Base-by-base conservation (phyloP, 2,329 filamentous ascomycete genomes). In the Geoglossum cookeanum region DNA sequence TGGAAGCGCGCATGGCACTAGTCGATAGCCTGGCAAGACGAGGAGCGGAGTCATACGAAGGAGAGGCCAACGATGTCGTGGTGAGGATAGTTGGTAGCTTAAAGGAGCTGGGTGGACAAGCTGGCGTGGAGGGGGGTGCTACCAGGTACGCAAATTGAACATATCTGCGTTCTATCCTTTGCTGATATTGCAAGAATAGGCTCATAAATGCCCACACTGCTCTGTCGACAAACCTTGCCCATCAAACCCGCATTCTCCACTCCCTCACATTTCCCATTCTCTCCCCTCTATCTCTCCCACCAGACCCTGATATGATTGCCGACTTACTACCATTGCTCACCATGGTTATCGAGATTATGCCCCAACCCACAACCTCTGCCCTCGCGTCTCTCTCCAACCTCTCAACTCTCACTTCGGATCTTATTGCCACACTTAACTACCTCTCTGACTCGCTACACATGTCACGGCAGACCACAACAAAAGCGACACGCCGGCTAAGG, bases 401-500 rank as follows among this genome's bases (percentile, higher is more conserved):
- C 55, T 83, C 87, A 66, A 75, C 78, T 5, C 75, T 87, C 61
- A 90, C 85, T 0, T 74, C 79, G 30, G 85, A 89, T 60, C 73
- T 91, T 32, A 79, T 91, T 7, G 79, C 87, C 64, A 87, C 87
- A 5, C 78, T 98, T 52, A 88, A 87, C 63, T 85, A 88, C 62
- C 75, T 98, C 3, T 88, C 87, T 5, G 92, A 98, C 68, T 90
- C 87, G 3, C 75, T 98, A 37, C 91, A 97, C 69, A 95, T 97
- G 84, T 89, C 85, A 35, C 83, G 88, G 11, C 91, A 97, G 69
- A 85, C 87, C 0, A 92, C 87, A 0, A 85, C 82, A 2, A 84
- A 85, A 8, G 92, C 91, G 1, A 83, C 84, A 1, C 77, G 92
- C 57, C 79, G 88, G 49, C 73, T 98, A 55, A 84, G 85, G 63